Percentiles rank a stretch among this genome's conserved stretches.
These are phyloP conservation scores for Liriodendron chinense DNA, from an alignment of 164 flowering plant genomes.

Conservation along the genomic window DNA sequence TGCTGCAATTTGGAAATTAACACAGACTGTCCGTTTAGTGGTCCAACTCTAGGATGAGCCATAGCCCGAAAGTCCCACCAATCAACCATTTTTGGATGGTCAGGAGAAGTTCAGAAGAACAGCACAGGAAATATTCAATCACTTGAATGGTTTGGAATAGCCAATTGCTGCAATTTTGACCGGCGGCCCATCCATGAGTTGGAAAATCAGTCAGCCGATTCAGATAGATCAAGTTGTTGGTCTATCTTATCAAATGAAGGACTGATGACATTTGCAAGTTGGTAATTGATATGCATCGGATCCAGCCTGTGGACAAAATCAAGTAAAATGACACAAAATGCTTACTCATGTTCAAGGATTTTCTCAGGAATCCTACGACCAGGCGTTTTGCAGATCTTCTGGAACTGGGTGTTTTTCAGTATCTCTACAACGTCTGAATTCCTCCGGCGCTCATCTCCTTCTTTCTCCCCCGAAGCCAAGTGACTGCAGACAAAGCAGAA, in stretches of 20 bases:
- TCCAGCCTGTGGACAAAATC: not conserved
- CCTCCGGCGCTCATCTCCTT: slow-evolving; percentile 79
- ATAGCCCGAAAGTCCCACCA: not conserved
- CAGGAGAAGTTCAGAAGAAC: not conserved
- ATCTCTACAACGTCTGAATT: slow-evolving; percentile 74
- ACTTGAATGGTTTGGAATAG: not conserved
- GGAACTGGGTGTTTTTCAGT: slow-evolving; percentile 66
- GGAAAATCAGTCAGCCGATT: not conserved
- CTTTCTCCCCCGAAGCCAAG: slow-evolving; percentile 88
- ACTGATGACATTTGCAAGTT: not conserved
- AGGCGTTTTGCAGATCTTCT: slow-evolving; percentile 48
- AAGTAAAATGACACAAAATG: slow-evolving; percentile 5
- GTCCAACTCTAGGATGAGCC: not conserved
- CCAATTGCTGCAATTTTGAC: not conserved
- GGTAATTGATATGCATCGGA: not conserved
- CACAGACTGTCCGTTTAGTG: not conserved
- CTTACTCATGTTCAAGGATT: slow-evolving; percentile 80
- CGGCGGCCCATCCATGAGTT: not conserved
- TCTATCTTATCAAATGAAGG: not conserved
- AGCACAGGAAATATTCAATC: no score
- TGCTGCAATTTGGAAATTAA: not conserved
- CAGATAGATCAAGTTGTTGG: not conserved
- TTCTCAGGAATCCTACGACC: slow-evolving; percentile 52
- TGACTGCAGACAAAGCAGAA: slow-evolving; percentile 86
- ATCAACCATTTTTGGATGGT: not conserved